Conservation (phyloP, 108 stramenopile species). For the Schizochytrium sp. region DNA sequence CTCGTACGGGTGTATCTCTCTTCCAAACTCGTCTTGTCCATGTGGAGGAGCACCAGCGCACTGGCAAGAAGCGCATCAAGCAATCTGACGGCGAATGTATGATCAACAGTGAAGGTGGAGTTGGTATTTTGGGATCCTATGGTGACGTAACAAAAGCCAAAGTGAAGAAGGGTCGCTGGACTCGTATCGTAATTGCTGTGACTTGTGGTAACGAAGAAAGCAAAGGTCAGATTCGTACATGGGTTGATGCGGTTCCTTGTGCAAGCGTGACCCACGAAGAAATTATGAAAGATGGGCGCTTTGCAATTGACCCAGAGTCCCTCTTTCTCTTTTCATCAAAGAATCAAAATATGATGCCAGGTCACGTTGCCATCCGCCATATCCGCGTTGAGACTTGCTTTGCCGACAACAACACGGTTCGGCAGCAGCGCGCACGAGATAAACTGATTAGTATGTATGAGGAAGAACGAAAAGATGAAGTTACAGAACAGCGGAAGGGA, state of each 20-base stretch:
- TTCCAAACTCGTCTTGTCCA: slow-evolving; percentile 64
- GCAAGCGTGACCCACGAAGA: slow-evolving; percentile 56
- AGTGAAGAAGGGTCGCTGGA: slow-evolving; percentile 57
- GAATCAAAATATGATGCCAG: slow-evolving; percentile 63
- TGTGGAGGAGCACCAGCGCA: slow-evolving; percentile 65
- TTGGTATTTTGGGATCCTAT: slow-evolving; percentile 64
- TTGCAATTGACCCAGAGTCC: slow-evolving; percentile 62
- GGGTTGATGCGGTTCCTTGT: slow-evolving; percentile 64
- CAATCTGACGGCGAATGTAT: slow-evolving; percentile 68
- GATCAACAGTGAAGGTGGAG: slow-evolving; percentile 63
- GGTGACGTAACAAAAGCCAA: slow-evolving; percentile 61
- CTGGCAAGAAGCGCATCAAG: slow-evolving; percentile 59
- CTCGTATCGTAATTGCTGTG: slow-evolving; percentile 62
- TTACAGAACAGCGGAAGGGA: slow-evolving; percentile 63
- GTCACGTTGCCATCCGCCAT: slow-evolving; percentile 57
- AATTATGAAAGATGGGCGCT: slow-evolving; percentile 54
- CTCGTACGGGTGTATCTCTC: slow-evolving; percentile 58
- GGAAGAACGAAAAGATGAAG: slow-evolving; percentile 60
- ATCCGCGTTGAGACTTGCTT: slow-evolving; percentile 51
- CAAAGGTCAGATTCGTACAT: slow-evolving; percentile 63
- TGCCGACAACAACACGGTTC: slow-evolving; percentile 9
- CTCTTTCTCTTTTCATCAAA: slow-evolving; percentile 64
- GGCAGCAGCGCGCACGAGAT: slow-evolving; percentile 63
- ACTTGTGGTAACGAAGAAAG: slow-evolving; percentile 4
- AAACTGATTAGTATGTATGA: slow-evolving; percentile 63